Evolutionary conservation across 2,329 filamentous ascomycete species (phyloP).

Genomic region (Fusarium protoensiforme): DNA sequence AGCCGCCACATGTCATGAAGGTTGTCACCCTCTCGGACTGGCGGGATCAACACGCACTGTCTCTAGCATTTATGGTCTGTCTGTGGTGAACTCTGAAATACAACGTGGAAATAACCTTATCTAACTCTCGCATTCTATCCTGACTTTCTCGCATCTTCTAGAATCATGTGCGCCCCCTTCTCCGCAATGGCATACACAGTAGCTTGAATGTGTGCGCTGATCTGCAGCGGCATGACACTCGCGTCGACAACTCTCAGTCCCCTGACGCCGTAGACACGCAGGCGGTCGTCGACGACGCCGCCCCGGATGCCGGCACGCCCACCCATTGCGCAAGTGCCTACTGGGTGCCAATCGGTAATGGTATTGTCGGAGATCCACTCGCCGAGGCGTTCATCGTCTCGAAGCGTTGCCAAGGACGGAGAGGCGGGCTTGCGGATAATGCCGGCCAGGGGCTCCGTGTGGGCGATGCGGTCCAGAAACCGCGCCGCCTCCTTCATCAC

Average conservation of each 20-base stretch:
- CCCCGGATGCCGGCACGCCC: slow-evolving; percentile 42
- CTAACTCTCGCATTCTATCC: neutral
- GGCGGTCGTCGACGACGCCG: slow-evolving; percentile 46
- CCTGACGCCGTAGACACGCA: slow-evolving; percentile 46
- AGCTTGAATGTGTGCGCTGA: slow-evolving; percentile 45
- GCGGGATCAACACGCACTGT: neutral
- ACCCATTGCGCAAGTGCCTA: slow-evolving; percentile 50
- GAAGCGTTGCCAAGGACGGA: slow-evolving; percentile 33
- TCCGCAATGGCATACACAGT: slow-evolving; percentile 53
- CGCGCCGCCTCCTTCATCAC: slow-evolving; percentile 54
- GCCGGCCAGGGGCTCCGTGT: slow-evolving; percentile 49
- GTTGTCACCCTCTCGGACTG: neutral
- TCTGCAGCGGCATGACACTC: slow-evolving; percentile 45
- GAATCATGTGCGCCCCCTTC: slow-evolving; percentile 42
- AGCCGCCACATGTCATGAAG: neutral
- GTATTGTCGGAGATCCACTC: slow-evolving; percentile 46
- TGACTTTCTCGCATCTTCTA: slow-evolving; percentile 22
- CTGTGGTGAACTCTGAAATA: neutral
- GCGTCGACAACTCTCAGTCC: slow-evolving; percentile 45
- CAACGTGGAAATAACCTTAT: neutral
- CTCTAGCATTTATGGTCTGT: neutral
- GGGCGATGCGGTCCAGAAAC: slow-evolving; percentile 53
- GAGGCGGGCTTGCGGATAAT: slow-evolving; percentile 49
- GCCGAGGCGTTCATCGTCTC: slow-evolving; percentile 23
- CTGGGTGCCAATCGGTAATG: slow-evolving; percentile 53